Evolutionary conservation across 129 eudicot genomes (phyloP).

Genomic region (Glebionis coronaria): DNA sequence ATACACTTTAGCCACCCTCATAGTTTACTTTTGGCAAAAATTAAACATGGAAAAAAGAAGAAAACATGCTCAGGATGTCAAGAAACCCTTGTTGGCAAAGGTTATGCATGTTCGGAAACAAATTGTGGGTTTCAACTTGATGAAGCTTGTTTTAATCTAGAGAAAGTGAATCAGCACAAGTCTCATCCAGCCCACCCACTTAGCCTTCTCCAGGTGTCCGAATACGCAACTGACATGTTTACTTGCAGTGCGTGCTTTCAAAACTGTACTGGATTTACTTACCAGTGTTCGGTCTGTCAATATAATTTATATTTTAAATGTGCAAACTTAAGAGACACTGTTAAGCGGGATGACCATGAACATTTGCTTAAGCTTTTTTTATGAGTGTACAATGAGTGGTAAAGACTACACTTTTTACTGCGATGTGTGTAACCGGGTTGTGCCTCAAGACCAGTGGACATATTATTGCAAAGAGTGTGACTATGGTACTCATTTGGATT

Average conservation of each 20-base stretch:
- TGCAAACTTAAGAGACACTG: neutral
- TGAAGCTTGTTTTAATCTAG: slow-evolving; percentile 41
- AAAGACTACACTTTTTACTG: slow-evolving; percentile 25
- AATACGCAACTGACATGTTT: slow-evolving; percentile 27
- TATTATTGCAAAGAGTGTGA: slow-evolving; percentile 33
- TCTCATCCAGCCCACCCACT: slow-evolving; percentile 54
- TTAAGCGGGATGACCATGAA: too few species aligned
- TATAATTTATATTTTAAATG: slow-evolving; percentile 13
- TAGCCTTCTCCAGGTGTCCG: slow-evolving; percentile 21
- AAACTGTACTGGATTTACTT: neutral
- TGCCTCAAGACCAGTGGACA: slow-evolving; percentile 28
- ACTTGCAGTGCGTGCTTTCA: slow-evolving; percentile 43
- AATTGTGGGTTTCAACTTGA: slow-evolving; percentile 45
- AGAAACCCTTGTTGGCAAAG: slow-evolving; percentile 24
- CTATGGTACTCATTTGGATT: slow-evolving; percentile 32
- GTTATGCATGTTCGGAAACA: slow-evolving; percentile 34
- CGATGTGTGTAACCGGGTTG: slow-evolving; percentile 24
- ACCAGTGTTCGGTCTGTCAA: slow-evolving; percentile 21
- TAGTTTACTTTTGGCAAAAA: slow-evolving; percentile 30
- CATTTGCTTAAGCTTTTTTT: slow-evolving; percentile 30
- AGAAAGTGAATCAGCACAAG: slow-evolving; percentile 33
- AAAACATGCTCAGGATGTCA: slow-evolving; percentile 46
- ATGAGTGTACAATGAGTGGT: slow-evolving; percentile 16
- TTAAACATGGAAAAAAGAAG: slow-evolving; percentile 25
- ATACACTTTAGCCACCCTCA: slow-evolving; percentile 55